Conservation (phyloP, 345 rosid genomes). For the Salix viminalis region DNA sequence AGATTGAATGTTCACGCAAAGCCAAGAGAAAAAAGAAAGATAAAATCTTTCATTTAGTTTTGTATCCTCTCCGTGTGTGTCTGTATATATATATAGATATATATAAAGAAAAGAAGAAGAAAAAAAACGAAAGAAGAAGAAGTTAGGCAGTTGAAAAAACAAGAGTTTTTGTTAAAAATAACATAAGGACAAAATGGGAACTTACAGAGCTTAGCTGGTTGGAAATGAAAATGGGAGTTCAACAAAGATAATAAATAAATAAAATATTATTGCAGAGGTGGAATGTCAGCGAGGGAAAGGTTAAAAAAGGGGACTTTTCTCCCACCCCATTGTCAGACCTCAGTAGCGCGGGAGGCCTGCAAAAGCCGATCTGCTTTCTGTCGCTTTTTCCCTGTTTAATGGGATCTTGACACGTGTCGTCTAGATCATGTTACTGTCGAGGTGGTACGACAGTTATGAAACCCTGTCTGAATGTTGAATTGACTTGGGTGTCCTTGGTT, state of each 20-base stretch:
- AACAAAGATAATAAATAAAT: background rate
- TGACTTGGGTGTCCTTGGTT: background rate
- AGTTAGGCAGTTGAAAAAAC: background rate
- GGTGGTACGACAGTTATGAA: background rate
- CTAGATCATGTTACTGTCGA: background rate
- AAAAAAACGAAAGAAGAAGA: background rate
- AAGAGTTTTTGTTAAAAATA: background rate
- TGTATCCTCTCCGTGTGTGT: background rate
- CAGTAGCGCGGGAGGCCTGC: background rate
- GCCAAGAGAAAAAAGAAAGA: background rate
- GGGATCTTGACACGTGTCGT: slow-evolving; percentile 13
- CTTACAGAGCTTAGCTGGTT: background rate
- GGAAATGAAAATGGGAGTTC: background rate
- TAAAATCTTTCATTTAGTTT: background rate
- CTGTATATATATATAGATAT: background rate
- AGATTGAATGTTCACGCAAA: background rate
- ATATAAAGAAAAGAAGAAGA: too few species aligned
- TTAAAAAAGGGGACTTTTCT: background rate
- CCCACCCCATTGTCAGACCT: background rate
- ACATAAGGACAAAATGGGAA: background rate
- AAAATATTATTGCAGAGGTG: slow-evolving; percentile 3
- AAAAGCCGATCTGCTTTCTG: slow-evolving; percentile 17
- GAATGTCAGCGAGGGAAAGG: slow-evolving; percentile 9
- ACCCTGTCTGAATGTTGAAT: background rate
- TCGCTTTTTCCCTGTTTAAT: background rate